Evolutionary conservation across 163 green algal species (phyloP), one percentile per base, ranked within the genome.

Genomic region (Trebouxia gelatinosa): DNA sequence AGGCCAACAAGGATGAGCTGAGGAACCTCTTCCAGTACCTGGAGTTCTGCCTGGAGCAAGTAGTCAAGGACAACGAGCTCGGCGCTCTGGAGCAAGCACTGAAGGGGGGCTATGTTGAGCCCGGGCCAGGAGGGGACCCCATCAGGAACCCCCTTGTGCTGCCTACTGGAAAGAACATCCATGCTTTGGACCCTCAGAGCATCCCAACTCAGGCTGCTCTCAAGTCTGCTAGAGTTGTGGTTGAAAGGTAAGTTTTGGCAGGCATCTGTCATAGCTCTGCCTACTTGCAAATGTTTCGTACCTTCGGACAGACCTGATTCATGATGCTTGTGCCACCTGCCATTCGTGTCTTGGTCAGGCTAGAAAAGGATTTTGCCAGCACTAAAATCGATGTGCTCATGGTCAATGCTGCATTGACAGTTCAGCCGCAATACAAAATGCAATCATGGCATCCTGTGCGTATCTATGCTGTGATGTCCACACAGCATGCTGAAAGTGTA

Each of bases 121-220:
- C 80, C 28, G 96, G 96, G 43, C 96, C 96, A 2, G 96, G 96
- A 29, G 96, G 96, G 51, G 96, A 99, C 89, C 96, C 96, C 77
- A 99, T 99, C 88, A 91, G 71, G 29, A 83, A 81, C 64, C 77
- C 78, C 17, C 82, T 82, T 77, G 96, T 99, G 70, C 91, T 99
- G 78, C 96, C 96, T 46, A 99, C 96, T 19, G 96, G 96, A 84
- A 98, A 99, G 88, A 99, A 99, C 93, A 98, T 99, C 87, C 96
- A 99, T 82, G 96, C 96, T 1, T 87, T 99, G 62, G 96, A 99
- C 88, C 96, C 96, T 9, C 96, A 99, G 90, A 95, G 92, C 75
- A 98, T 98, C 85, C 94, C 94, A 76, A 98, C 94, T 9, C 75
- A 83, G 39, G 91, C 91, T 19, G 91, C 91, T 6, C 77, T 93